These are phyloP conservation scores for Colletotrichum sp. DNA, from an alignment of 2,329 filamentous ascomycete species.

Conservation along the genomic window DNA sequence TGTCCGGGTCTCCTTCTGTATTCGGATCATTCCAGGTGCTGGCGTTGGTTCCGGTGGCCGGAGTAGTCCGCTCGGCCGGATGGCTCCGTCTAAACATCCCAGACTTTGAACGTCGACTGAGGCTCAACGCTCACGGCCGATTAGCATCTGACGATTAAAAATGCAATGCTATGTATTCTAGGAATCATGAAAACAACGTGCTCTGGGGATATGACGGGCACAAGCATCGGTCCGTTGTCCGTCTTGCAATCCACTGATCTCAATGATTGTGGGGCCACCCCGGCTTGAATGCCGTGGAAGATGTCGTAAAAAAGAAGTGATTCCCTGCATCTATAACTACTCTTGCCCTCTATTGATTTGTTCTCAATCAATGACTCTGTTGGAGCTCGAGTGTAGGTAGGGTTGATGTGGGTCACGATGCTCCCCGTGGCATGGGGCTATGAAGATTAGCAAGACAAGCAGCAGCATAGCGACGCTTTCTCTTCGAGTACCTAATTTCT, in stretches of 20 bases:
- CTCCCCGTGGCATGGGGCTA: neutral
- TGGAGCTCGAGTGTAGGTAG: fast-evolving
- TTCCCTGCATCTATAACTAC: neutral
- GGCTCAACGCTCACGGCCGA: neutral
- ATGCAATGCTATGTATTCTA: fast-evolving
- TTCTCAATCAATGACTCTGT: neutral
- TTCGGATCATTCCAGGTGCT: neutral
- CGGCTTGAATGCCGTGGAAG: neutral
- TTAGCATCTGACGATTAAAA: neutral
- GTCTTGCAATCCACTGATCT: neutral
- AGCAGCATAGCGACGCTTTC: neutral
- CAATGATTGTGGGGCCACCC: neutral
- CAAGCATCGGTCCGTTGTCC: neutral
- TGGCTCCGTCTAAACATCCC: neutral
- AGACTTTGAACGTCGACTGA: neutral
- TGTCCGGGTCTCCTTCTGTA: neutral
- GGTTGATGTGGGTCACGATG: neutral
- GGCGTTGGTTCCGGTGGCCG: neutral
- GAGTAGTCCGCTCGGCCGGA: neutral
- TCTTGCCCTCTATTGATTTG: fast-evolving
- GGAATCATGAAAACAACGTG: neutral
- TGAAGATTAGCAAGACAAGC: neutral
- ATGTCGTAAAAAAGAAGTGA: fast-evolving
- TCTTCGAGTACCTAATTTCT: neutral
- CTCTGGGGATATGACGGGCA: neutral